These are phyloP conservation scores for Cenococcum geophilum DNA, from an alignment of 495 filamentous ascomycete genomes.

Conservation along the genomic window DNA sequence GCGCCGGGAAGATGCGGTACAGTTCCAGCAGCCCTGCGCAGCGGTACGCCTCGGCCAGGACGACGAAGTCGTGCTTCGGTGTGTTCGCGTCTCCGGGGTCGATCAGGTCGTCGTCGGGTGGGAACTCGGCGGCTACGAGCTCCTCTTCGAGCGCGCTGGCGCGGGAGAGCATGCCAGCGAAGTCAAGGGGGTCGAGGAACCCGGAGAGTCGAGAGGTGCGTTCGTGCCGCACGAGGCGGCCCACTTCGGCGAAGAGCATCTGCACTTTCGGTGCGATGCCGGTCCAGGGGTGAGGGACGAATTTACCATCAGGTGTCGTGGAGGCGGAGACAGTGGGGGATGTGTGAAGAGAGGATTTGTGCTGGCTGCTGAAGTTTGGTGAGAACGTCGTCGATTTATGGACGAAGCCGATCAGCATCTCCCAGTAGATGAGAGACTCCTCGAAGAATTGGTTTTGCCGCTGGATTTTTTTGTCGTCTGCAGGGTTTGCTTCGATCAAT, in stretches of 20 bases:
- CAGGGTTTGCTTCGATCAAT: slow-evolving; percentile 16
- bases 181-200: slow-evolving; percentile 10
- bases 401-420: slow-evolving; percentile 55
- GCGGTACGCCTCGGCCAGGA: slow-evolving; percentile 53
- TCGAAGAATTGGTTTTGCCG: slow-evolving; percentile 54
- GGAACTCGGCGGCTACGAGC: slow-evolving; percentile 46
- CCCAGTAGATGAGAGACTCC: slow-evolving; percentile 55
- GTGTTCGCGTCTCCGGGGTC: slow-evolving; percentile 52
- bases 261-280: slow-evolving; percentile 52
- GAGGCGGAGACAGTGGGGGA: neutral
- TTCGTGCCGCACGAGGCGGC: slow-evolving; percentile 48
- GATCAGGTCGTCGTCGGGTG: slow-evolving; percentile 46
- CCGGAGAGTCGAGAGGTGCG: slow-evolving; percentile 32
- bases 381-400: slow-evolving; percentile 35
- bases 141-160: slow-evolving; percentile 48
- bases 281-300: slow-evolving; percentile 52
- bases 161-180: slow-evolving; percentile 42
- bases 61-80: slow-evolving; percentile 50
- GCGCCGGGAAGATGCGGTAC: slow-evolving; percentile 51
- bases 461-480: slow-evolving; percentile 34
- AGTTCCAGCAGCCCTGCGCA: slow-evolving; percentile 51
- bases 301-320: slow-evolving; percentile 23
- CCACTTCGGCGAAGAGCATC: slow-evolving; percentile 51
- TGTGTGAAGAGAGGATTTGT: slow-evolving; percentile 23
- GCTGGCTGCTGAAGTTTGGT: slow-evolving; percentile 34